Evolutionary conservation across 148 eudicot species (phyloP).

Genomic region (Rhododendron ovatum): DNA sequence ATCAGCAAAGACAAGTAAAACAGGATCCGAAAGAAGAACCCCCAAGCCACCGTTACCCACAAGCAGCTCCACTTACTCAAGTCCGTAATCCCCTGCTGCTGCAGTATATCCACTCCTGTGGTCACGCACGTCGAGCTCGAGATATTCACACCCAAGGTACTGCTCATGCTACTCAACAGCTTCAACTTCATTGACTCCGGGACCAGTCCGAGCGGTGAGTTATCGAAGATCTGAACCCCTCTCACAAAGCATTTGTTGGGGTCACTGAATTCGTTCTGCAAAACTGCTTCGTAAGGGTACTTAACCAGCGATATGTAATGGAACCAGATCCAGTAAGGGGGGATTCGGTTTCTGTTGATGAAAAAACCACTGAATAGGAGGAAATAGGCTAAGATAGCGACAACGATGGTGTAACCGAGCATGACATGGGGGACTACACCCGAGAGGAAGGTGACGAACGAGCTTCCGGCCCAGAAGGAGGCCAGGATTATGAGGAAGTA

Average conservation of each 20-base stretch:
- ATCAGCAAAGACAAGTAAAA: constrained; percentile 64
- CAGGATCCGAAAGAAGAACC: constrained; percentile 73
- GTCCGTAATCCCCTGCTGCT: constrained; percentile 69
- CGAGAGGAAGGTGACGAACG: constrained; percentile 81
- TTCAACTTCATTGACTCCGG: constrained; percentile 49
- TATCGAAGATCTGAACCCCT: constrained; percentile 77
- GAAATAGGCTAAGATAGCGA: constrained; percentile 73
- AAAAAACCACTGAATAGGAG: constrained; percentile 80
- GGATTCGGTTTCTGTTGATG: constrained; percentile 74
- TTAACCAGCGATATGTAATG: constrained; percentile 80
- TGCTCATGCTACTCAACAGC: constrained; percentile 47
- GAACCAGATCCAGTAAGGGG: constrained; percentile 86
- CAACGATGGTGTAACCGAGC: constrained; percentile 79
- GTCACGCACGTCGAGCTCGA: constrained; percentile 64
- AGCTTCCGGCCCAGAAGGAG: constrained; percentile 84
- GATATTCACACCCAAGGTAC: constrained; percentile 55
- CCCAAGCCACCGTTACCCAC: constrained; percentile 83
- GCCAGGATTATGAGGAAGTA: constrained; percentile 62
- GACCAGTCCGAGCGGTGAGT: constrained; percentile 49
- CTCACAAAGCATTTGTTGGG: constrained; percentile 58
- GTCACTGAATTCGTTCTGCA: constrained; percentile 65
- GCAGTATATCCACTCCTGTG: constrained; percentile 60
- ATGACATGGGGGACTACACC: constrained; percentile 77
- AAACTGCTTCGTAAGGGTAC: constrained; percentile 76
- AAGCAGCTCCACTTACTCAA: constrained; percentile 68